phyloP scores from a whole-genome alignment of 768 basidiomycete species.

The Psilocybe tampanensis region DNA sequence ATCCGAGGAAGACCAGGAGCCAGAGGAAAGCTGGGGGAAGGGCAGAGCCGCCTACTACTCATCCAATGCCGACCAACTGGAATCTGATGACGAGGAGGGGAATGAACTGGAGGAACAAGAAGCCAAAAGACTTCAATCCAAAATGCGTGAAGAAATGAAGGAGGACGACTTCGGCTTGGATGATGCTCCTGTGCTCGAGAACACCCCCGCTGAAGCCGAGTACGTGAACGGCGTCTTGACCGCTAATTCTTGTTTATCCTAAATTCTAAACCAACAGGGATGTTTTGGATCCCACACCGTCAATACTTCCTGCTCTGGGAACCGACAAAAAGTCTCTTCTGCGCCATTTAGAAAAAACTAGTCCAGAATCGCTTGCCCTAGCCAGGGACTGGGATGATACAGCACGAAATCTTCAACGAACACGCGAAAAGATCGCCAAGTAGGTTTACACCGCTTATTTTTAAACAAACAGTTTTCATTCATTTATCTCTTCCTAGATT shows the following conservation, averaged over 20 bases:
- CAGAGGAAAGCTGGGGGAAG: conserved; percentile 81
- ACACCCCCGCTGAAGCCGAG: conserved; percentile 31
- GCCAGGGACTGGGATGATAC: conserved; percentile 86
- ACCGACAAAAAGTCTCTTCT: conserved; percentile 63
- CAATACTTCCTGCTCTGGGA: conserved; percentile 38
- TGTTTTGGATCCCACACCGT: conserved; percentile 37
- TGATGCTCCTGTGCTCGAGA: conserved; percentile 49
- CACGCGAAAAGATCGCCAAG: conserved; percentile 57
- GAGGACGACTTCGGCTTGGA: conserved; percentile 87
- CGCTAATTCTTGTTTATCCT: background rate
- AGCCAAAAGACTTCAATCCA: conserved; percentile 76
- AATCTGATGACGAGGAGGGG: conserved; percentile 88
- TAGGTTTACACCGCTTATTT: conserved; percentile 31
- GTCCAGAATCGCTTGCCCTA: conserved; percentile 77
- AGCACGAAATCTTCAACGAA: conserved; percentile 49
- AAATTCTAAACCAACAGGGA: conserved; percentile 28
- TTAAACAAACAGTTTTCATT: background rate
- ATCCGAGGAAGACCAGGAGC: conserved; percentile 43
- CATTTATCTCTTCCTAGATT: conserved; percentile 38
- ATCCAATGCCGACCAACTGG: conserved; percentile 78
- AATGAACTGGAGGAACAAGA: conserved; percentile 89
- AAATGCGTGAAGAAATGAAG: conserved; percentile 66
- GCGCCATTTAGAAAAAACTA: conserved; percentile 72
- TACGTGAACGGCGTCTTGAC: conserved; percentile 23
- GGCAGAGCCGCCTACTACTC: conserved; percentile 84